These are phyloP conservation scores for Lentinula sp. DNA, from an alignment of 768 basidiomycete species.

Conservation along the genomic window DNA sequence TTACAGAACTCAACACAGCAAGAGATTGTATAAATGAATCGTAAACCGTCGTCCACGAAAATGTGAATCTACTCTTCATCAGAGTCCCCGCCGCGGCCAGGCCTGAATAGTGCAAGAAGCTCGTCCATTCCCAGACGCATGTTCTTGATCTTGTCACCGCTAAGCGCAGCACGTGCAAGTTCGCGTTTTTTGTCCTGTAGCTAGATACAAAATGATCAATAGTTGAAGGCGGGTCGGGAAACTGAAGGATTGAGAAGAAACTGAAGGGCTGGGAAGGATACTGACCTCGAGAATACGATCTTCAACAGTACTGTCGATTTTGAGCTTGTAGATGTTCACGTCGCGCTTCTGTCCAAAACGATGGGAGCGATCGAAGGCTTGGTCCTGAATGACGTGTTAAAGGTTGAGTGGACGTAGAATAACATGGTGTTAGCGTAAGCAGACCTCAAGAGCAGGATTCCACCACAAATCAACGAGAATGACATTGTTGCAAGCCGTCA, in stretches of 20 bases:
- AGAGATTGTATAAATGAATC: neutral
- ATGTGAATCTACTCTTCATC: neutral
- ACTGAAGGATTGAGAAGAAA: neutral
- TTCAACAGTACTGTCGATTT: slow-evolving; percentile 82
- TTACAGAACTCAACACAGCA: neutral
- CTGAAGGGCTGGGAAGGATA: neutral
- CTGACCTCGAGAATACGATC: slow-evolving; percentile 71
- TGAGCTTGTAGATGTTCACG: slow-evolving; percentile 87
- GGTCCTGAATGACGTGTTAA: slow-evolving; percentile 45
- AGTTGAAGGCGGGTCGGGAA: neutral
- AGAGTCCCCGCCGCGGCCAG: neutral
- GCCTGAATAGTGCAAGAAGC: slow-evolving; percentile 67
- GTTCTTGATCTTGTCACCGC: slow-evolving; percentile 84
- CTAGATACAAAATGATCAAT: slow-evolving; percentile 22
- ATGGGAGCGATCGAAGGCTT: slow-evolving; percentile 91
- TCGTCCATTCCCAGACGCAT: slow-evolving; percentile 83
- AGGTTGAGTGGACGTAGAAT: neutral
- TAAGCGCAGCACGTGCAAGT: slow-evolving; percentile 76
- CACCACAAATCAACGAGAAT: slow-evolving; percentile 94
- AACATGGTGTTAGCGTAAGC: neutral
- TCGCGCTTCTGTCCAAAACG: slow-evolving; percentile 83
- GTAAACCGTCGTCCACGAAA: neutral
- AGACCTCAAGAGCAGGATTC: slow-evolving; percentile 81
- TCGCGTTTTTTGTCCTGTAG: slow-evolving; percentile 92
- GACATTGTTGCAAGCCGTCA: slow-evolving; percentile 92